phyloP scores from a whole-genome alignment of 441 rosid genomes.

The Viola pubescens region DNA sequence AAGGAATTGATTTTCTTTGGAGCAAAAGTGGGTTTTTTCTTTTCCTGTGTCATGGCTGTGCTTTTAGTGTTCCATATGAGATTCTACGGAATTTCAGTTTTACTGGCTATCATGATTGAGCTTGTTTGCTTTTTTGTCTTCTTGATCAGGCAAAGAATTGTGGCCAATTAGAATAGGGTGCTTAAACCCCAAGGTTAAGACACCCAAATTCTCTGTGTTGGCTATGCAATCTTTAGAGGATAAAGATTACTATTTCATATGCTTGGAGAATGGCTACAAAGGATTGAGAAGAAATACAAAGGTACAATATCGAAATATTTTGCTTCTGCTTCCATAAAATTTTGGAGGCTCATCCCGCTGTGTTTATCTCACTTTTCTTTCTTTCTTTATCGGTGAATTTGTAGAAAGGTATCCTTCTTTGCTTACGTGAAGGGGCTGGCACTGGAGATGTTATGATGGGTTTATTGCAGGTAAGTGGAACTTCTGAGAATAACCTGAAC shows the following conservation, averaged over 20 bases:
- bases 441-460: conserved; percentile 41
- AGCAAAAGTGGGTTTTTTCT: conserved; percentile 34
- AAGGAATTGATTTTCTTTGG: conserved; percentile 56
- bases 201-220: conserved; percentile 35
- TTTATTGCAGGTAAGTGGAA: conserved; percentile 47
- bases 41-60: conserved; percentile 2
- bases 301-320: conserved; percentile 10
- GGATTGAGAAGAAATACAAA: conserved; percentile 25
- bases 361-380: conserved; percentile 3
- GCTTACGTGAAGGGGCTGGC: conserved; percentile 49
- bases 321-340: conserved; percentile 1
- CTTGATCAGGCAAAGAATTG: conserved; percentile 35
- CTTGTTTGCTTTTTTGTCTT: not conserved
- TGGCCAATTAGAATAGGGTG: conserved; percentile 62
- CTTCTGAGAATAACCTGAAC: not conserved
- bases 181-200: conserved; percentile 31
- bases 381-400: conserved; percentile 13
- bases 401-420: conserved; percentile 45
- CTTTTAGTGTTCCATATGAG: conserved; percentile 9
- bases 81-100: not conserved
- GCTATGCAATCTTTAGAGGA: conserved; percentile 37
- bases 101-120: not conserved
- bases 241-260: conserved; percentile 43
- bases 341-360: not conserved
- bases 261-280: conserved; percentile 34